Evolutionary conservation across 1,284 basidiomycete genomes (phyloP).

Genomic region (Ceratobasidium sp.): DNA sequence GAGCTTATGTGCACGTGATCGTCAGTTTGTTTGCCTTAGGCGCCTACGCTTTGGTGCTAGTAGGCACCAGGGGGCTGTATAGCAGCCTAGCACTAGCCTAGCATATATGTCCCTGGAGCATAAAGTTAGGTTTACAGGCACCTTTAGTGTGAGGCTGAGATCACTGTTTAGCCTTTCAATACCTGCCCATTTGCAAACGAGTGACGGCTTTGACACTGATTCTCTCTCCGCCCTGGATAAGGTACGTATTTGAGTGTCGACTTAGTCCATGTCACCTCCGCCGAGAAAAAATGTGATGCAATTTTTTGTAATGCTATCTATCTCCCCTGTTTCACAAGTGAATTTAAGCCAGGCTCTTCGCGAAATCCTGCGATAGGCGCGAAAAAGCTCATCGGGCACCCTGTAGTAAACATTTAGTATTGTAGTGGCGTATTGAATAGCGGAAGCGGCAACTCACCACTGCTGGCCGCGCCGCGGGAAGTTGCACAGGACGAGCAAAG

Average conservation of each 20-base stretch:
- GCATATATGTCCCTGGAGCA: neutral
- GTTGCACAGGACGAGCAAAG: slow-evolving; percentile 42
- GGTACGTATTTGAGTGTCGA: neutral
- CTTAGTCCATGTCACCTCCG: neutral
- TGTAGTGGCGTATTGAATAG: neutral
- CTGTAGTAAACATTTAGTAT: neutral
- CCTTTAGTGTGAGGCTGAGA: neutral
- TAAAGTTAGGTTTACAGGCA: too few species aligned
- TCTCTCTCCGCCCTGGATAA: neutral
- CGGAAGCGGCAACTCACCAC: slow-evolving; percentile 20
- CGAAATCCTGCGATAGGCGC: neutral
- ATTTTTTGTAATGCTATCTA: neutral
- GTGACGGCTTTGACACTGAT: neutral
- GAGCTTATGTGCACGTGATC: slow-evolving; percentile 24
- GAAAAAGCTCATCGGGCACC: slow-evolving; percentile 21
- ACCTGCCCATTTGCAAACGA: neutral
- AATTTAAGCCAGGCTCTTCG: neutral
- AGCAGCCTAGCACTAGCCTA: neutral
- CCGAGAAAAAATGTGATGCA: neutral
- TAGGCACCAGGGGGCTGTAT: neutral
- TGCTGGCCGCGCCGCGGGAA: slow-evolving; percentile 32
- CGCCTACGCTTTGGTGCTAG: neutral
- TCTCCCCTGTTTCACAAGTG: neutral
- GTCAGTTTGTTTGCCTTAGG: neutral
- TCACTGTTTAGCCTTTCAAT: neutral